phyloP scores from a whole-genome alignment of 495 filamentous ascomycete species.

The Neurospora sp. region DNA sequence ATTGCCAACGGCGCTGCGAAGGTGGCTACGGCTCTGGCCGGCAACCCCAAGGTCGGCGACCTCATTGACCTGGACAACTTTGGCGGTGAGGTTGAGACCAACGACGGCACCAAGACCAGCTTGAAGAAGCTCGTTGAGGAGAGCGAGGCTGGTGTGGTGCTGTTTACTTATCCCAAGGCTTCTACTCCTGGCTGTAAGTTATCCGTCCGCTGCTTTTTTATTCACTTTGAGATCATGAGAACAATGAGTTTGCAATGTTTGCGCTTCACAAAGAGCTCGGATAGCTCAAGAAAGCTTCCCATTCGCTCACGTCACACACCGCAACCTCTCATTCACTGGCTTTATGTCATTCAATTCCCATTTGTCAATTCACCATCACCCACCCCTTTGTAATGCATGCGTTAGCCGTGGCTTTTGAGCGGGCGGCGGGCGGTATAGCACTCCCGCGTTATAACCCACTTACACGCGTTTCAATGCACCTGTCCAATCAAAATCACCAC shows the following conservation, averaged over 20 bases:
- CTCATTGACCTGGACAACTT: slow-evolving; percentile 59
- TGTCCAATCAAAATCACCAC: too few species aligned
- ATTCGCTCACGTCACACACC: not conserved
- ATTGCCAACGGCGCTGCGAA: slow-evolving; percentile 9
- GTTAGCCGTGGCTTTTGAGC: not conserved
- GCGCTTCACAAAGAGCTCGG: not conserved
- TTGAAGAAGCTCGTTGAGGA: slow-evolving; percentile 68
- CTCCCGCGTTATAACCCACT: not conserved
- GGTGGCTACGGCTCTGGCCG: slow-evolving; percentile 11
- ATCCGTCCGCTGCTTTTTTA: not conserved
- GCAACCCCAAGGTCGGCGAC: slow-evolving; percentile 32
- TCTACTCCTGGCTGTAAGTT: slow-evolving; percentile 90
- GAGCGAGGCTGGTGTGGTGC: slow-evolving; percentile 74
- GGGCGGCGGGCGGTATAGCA: not conserved
- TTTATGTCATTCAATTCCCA: not conserved
- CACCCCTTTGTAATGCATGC: not conserved
- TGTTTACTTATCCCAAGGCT: slow-evolving; percentile 95
- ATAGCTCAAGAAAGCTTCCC: not conserved
- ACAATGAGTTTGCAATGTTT: not conserved
- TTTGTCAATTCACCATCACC: slow-evolving; percentile 2
- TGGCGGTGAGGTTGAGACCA: slow-evolving; percentile 73
- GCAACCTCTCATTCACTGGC: not conserved
- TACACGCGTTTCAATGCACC: not conserved
- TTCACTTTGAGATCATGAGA: not conserved
- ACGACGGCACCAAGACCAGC: slow-evolving; percentile 70